Evolutionary conservation across 2,329 filamentous ascomycete species (phyloP).

Genomic region (Macrophomina pseudophaseolina): DNA sequence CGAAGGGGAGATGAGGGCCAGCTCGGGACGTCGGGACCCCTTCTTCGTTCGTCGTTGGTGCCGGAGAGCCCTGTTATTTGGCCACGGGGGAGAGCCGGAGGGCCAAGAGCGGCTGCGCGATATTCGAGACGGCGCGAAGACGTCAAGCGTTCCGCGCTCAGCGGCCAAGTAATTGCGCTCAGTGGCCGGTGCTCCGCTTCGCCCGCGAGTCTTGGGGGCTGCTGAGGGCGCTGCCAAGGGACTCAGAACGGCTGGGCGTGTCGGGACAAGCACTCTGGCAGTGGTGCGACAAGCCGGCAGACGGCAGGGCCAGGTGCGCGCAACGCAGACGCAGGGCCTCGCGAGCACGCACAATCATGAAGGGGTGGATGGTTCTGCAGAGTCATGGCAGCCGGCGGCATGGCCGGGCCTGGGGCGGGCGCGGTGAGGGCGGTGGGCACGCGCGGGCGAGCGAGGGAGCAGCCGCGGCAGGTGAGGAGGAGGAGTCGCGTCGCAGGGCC

Average conservation of each 20-base stretch:
- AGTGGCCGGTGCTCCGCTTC: conserved; percentile 26
- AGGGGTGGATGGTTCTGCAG: neutral
- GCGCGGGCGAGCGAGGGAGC: neutral
- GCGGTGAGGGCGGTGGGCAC: conserved; percentile 16
- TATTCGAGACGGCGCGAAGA: conserved; percentile 22
- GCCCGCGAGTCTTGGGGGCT: conserved; percentile 13
- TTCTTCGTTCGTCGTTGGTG: neutral
- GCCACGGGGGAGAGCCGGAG: conserved; percentile 10
- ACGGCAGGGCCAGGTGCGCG: neutral
- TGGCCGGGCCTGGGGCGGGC: neutral
- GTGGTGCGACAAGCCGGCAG: conserved; percentile 22
- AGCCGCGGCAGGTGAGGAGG: neutral
- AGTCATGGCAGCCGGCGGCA: neutral
- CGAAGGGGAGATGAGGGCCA: conserved; percentile 20
- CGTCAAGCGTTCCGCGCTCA: conserved; percentile 22
- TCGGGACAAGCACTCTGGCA: conserved; percentile 26
- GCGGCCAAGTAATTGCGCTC: conserved; percentile 28
- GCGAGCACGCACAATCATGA: neutral
- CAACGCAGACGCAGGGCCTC: neutral
- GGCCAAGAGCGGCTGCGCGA: conserved; percentile 25
- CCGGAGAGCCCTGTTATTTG: conserved; percentile 19
- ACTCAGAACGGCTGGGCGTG: conserved; percentile 20
- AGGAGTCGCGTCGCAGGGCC: neutral
- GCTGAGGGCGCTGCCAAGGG: conserved; percentile 15
- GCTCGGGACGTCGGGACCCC: conserved; percentile 2